Conservation (phyloP, 1,139 yeast genomes). For the Diutina scorzettiae region DNA sequence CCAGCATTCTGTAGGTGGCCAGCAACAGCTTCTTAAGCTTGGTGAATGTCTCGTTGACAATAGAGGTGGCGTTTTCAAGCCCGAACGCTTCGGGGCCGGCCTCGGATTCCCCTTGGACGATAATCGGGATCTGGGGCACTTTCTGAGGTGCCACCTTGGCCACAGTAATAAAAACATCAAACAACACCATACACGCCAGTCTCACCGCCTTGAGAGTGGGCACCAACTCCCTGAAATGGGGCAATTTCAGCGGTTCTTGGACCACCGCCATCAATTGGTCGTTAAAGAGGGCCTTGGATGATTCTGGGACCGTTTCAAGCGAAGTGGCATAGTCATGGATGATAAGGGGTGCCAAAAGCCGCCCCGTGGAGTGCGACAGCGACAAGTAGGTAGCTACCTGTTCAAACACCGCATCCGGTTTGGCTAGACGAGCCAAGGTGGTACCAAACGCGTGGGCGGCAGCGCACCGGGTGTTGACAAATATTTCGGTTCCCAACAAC, state of each 20-base stretch:
- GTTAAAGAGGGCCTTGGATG: slow-evolving; percentile 9
- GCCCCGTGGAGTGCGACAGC: slow-evolving; percentile 71
- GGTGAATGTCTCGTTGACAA: slow-evolving; percentile 53
- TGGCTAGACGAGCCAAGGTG: slow-evolving; percentile 39
- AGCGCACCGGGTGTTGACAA: slow-evolving; percentile 63
- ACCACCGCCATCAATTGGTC: slow-evolving; percentile 23
- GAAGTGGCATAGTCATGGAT: slow-evolving; percentile 62
- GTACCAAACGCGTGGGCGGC: slow-evolving; percentile 72
- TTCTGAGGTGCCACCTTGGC: slow-evolving; percentile 69
- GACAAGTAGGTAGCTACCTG: slow-evolving; percentile 29
- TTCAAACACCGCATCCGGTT: slow-evolving; percentile 17
- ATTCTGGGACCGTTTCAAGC: slow-evolving; percentile 11
- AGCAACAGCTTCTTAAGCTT: slow-evolving; percentile 53
- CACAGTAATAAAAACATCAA: slow-evolving; percentile 62
- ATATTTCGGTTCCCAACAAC: slow-evolving; percentile 63
- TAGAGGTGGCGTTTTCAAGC: slow-evolving; percentile 61
- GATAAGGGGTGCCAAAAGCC: slow-evolving; percentile 57
- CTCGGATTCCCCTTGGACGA: slow-evolving; percentile 88
- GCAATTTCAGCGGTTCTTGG: slow-evolving; percentile 31
- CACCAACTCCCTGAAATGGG: slow-evolving; percentile 69
- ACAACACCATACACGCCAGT: slow-evolving; percentile 75
- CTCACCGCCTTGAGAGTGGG: slow-evolving; percentile 80
- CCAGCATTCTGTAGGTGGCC: slow-evolving; percentile 62
- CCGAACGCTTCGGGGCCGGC: slow-evolving; percentile 94
- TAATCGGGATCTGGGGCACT: slow-evolving; percentile 73